Evolutionary conservation across 805 yeast genomes (phyloP), one percentile per base, ranked within the genome.

Genomic region (Starmerella stigmatis): DNA sequence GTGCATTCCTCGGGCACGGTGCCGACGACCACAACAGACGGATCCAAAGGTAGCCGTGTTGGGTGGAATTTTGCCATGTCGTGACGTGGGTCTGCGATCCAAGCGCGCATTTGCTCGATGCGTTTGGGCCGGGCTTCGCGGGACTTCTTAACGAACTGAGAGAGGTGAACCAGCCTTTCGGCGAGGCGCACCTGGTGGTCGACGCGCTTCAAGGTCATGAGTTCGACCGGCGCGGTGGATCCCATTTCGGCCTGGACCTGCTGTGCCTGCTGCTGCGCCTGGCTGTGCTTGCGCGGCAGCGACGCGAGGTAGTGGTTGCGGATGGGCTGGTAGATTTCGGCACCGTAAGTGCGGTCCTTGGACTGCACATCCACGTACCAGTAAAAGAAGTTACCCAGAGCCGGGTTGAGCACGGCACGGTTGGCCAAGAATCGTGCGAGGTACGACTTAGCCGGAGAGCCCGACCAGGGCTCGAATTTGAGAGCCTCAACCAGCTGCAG

Each of bases 401-500:
- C 67, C 17, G 74, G 72, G 58, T 81, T 82, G 16, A 72, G 66
- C 1, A 79, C 67, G 0, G 94, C 78, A 37, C 89, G 70, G 22
- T 77, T 77, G 33, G 88, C 79, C 32, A 92, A 65, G 58, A 89
- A 86, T 43, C 76, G 74, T 3, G 70, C 67, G 31, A 69, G 43
- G 39, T 60, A 56, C 5, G 65, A 60, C 28, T 48, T 51, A 2
- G 47, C 41, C 8, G 53, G 45, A 12, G 51, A 44, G n/a, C 48
- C 45, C 15, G 43, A 33, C 49, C 53, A 54, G n/a, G 53, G 47
- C 57, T 92, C 98, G 60, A 85, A 85, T 55, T 84, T 81, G 29
- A 89, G 73, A 0, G 95, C 94, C 58, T 88, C 96, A 0, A 89
- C 97, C 15, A 89, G 68, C 62, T 92, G 98, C 45, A 89, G 71